A percentile compares a stretch with the other conserved stretches of the same genome.
Conservation (phyloP, 2,329 filamentous ascomycete species). For the Intubia oerlemansii region DNA sequence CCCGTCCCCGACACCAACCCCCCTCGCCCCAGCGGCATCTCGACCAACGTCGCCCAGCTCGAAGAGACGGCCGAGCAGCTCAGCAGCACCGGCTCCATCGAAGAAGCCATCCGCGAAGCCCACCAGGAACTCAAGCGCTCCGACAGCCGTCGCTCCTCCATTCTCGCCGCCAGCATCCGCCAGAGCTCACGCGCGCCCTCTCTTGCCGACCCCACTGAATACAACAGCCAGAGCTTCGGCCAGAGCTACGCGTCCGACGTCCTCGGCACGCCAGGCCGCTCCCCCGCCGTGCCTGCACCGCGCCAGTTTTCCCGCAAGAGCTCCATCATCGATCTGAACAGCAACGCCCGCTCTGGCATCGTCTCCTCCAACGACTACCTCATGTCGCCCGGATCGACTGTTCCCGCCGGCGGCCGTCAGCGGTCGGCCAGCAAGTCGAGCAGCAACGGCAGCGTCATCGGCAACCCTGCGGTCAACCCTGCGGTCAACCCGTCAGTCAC, state of each 20-base stretch:
- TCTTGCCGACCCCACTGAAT: too few relatives aligned
- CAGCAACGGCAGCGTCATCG: constrained; percentile 13
- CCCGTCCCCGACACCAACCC: too few relatives aligned
- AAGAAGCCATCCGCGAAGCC: constrained; percentile 54
- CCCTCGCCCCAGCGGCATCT: constrained; percentile 38
- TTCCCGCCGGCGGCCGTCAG: constrained; percentile 31
- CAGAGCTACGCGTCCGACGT: too few relatives aligned
- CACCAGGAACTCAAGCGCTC: constrained; percentile 49
- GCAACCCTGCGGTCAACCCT: too few relatives aligned
- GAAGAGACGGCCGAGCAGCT: constrained; percentile 57
- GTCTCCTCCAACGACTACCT: constrained; percentile 49
- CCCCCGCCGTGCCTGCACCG: too few relatives aligned
- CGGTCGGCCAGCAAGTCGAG: constrained; percentile 34
- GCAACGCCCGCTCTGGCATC: constrained; percentile 41
- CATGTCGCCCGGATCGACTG: constrained; percentile 43
- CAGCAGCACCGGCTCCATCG: constrained; percentile 54
- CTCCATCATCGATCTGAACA: constrained; percentile 52
- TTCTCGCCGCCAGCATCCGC: constrained; percentile 26
- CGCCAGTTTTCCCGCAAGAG: constrained; percentile 14
- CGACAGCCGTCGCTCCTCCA: constrained; percentile 44
- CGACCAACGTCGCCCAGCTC: constrained; percentile 50
- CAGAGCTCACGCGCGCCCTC: too few relatives aligned
- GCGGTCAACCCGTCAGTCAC: too few relatives aligned
- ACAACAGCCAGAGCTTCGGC: too few relatives aligned
- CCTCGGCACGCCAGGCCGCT: too few relatives aligned